Percentiles rank a stretch among this genome's conserved stretches.
These are phyloP conservation scores for Gonium pectorale DNA, from an alignment of 139 green algal species.

Conservation along the genomic window DNA sequence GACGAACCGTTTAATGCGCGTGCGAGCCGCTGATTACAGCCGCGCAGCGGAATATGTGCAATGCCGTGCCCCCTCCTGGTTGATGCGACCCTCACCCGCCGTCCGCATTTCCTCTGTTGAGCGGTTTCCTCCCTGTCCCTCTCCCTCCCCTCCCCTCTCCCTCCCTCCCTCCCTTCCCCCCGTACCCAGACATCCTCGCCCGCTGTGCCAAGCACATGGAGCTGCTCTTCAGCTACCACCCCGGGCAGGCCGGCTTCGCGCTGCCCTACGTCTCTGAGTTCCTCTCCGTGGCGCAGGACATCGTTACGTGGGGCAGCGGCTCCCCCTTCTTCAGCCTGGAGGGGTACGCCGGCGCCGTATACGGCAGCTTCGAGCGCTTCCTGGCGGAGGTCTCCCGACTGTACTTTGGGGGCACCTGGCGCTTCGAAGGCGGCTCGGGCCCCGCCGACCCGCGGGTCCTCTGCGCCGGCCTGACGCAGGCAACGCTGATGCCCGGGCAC, in stretches of 20 bases:
- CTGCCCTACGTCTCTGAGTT: not conserved
- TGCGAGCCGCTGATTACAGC: too few species aligned
- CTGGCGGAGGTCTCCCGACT: not conserved
- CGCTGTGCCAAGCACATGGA: constrained; percentile 9
- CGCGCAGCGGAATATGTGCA: too few species aligned
- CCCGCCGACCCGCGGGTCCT: not conserved
- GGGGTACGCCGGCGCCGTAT: constrained; percentile 17
- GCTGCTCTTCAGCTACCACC: constrained; percentile 1
- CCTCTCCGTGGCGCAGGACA: constrained; percentile 2
- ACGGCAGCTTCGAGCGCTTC: constrained; percentile 35
- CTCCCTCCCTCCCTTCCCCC: not conserved
- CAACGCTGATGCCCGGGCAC: too few species aligned
- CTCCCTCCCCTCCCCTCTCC: too few species aligned
- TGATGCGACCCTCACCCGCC: too few species aligned
- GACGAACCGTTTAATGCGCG: too few species aligned
- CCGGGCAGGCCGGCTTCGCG: not conserved
- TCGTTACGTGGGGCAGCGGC: constrained; percentile 19
- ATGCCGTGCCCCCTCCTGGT: too few species aligned
- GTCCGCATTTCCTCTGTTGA: too few species aligned
- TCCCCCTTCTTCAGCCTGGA: constrained; percentile 17
- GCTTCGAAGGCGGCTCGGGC: not conserved
- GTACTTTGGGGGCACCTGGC: constrained; percentile 7
- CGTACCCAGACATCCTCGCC: not conserved
- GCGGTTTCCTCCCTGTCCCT: too few species aligned
- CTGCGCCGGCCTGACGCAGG: too few species aligned